Evolutionary conservation across 192 early-diverging fungal species (phyloP).

Genomic region (Funneliformis mosseae): DNA sequence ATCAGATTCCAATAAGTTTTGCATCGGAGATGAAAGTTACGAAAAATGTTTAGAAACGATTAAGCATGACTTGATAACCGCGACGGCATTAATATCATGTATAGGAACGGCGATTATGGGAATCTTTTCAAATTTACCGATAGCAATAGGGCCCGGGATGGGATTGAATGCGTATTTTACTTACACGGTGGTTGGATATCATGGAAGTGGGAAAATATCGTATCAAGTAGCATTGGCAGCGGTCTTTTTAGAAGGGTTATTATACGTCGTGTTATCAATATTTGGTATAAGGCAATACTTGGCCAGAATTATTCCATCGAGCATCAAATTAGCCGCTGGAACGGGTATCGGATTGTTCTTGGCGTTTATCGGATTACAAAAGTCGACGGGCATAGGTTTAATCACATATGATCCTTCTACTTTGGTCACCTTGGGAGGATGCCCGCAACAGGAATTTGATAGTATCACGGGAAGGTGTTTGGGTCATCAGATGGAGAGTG

Average conservation of each 20-base stretch:
- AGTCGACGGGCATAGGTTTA: conserved; percentile 78
- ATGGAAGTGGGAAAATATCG: conserved; percentile 71
- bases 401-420: conserved; percentile 63
- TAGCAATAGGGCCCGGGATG: conserved; percentile 84
- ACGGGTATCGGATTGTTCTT: conserved; percentile 81
- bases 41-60: conserved; percentile 58
- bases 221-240: conserved; percentile 76
- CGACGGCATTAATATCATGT: conserved; percentile 68
- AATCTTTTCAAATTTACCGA: conserved; percentile 73
- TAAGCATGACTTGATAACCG: conserved; percentile 76
- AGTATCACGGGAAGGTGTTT: conserved; percentile 54
- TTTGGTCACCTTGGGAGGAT: conserved; percentile 68
- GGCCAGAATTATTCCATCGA: conserved; percentile 69
- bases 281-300: conserved; percentile 81
- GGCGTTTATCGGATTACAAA: conserved; percentile 78
- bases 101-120: conserved; percentile 71
- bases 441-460: conserved; percentile 56
- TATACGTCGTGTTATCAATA: conserved; percentile 75
- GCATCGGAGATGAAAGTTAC: conserved; percentile 60
- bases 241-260: conserved; percentile 82
- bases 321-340: conserved; percentile 73
- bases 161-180: conserved; percentile 86
- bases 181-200: conserved; percentile 83
- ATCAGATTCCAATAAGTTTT: conserved; percentile 52
- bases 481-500: conserved; percentile 63